A percentile compares a stretch with the other conserved stretches of the same genome.
phyloP scores from a whole-genome alignment of 2,329 filamentous ascomycete species.

The Westerdykella ornata region DNA sequence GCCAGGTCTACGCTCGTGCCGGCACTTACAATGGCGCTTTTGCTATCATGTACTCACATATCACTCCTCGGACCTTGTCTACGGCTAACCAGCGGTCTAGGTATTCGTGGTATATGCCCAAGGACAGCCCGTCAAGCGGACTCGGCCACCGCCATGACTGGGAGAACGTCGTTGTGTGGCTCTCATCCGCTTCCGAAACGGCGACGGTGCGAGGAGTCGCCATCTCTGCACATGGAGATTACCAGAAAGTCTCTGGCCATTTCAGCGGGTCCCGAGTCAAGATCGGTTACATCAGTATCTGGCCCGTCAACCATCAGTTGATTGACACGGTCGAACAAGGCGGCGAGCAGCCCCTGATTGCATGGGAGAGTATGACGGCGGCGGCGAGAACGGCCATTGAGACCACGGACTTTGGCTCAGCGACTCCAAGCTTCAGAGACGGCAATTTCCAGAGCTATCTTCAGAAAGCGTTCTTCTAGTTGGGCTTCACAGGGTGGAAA shows the following conservation, averaged over 20 bases:
- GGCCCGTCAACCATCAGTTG: slow-evolving; percentile 45
- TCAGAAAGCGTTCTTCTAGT: slow-evolving; percentile 19
- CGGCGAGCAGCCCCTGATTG: slow-evolving; percentile 43
- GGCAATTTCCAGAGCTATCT: slow-evolving; percentile 44
- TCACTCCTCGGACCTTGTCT: neutral
- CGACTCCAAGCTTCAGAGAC: slow-evolving; percentile 46
- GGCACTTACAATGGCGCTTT: slow-evolving; percentile 39
- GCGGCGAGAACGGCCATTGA: slow-evolving; percentile 41
- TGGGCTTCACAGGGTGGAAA: slow-evolving; percentile 1
- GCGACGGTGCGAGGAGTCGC: slow-evolving; percentile 46
- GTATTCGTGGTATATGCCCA: slow-evolving; percentile 46
- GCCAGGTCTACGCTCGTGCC: slow-evolving; percentile 48
- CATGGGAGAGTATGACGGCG: slow-evolving; percentile 45
- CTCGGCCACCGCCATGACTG: slow-evolving; percentile 52
- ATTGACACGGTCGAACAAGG: slow-evolving; percentile 39
- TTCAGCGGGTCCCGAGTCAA: slow-evolving; percentile 41
- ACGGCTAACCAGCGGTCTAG: neutral
- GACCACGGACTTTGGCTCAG: slow-evolving; percentile 43
- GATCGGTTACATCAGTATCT: slow-evolving; percentile 46
- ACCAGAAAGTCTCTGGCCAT: slow-evolving; percentile 39
- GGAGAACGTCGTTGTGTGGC: slow-evolving; percentile 51
- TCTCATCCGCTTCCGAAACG: slow-evolving; percentile 36
- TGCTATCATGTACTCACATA: slow-evolving; percentile 44
- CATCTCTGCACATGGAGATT: slow-evolving; percentile 48
- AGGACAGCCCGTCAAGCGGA: slow-evolving; percentile 41